Conservation (phyloP, 352 stramenopile species). For the Saprolegnia parasitica region DNA sequence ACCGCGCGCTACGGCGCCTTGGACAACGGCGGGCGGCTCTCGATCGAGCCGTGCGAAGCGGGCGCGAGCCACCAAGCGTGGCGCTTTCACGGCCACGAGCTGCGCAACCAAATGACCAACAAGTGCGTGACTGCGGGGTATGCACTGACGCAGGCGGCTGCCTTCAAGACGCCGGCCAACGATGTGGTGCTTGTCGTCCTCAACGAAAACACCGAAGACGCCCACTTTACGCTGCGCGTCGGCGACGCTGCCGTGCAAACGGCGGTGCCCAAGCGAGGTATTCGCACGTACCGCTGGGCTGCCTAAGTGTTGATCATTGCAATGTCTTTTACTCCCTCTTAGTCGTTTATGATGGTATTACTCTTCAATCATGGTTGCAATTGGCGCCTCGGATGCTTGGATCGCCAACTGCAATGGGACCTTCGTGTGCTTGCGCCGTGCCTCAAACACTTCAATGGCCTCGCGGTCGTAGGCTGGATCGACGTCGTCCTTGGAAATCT, state of each 20-base stretch:
- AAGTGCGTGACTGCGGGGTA: conserved; percentile 80
- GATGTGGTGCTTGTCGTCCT: conserved; percentile 75
- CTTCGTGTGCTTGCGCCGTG: conserved; percentile 70
- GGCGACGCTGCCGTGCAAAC: conserved; percentile 44
- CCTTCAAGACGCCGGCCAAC: conserved; percentile 68
- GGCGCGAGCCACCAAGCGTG: conserved; percentile 46
- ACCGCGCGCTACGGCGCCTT: conserved; percentile 59
- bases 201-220: conserved; percentile 79
- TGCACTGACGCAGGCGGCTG: conserved; percentile 58
- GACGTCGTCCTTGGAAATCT: conserved; percentile 46
- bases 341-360: too few relatives aligned
- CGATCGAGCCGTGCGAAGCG: conserved; percentile 26
- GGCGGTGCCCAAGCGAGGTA: conserved; percentile 50
- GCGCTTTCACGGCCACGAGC: conserved; percentile 44
- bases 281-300: conserved; percentile 68
- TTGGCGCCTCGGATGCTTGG: not conserved
- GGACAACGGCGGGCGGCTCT: conserved; percentile 50
- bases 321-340: not conserved
- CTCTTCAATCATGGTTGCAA: conserved; percentile 8
- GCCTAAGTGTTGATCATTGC: too few relatives aligned
- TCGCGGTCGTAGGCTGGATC: conserved; percentile 67
- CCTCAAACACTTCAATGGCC: conserved; percentile 72
- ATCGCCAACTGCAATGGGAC: conserved; percentile 70
- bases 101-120: conserved; percentile 37
- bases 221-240: conserved; percentile 55